Evolutionary conservation across 2,329 filamentous ascomycete genomes (phyloP), one percentile per base, ranked within the genome.

Genomic region (Aspergillus intermedius): DNA sequence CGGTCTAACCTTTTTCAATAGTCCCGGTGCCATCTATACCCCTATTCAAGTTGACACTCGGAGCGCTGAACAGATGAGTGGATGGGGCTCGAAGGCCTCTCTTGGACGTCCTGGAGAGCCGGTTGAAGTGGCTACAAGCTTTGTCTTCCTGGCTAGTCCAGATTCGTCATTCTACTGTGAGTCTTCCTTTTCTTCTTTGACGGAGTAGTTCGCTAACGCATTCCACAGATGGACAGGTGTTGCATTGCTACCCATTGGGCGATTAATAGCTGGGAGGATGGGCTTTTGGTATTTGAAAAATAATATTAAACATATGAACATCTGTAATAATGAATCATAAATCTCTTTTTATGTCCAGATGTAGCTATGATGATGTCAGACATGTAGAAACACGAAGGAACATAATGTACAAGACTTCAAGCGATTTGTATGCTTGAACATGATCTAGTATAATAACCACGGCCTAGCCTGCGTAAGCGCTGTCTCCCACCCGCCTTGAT

Each of bases 91-190:
- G 1, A 50, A 53, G 30, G 46, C 56, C 19, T 53, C 55, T 7
- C 51, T 72, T 8, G 65, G 67, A 5, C 60, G 67, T 30, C 67
- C 67, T 6, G 66, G 63, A 1, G 61, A 71, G 51, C 67, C 67
- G 8, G 66, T 67, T 44, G 68, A 71, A 54, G 61, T 71, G 42
- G 68, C 68, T 1, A 60, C 68, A n/a, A 67, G 62, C 28, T 72
- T 66, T 53, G 59, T 72, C 1, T 70, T 70, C 46, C 48, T 72
- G 45, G 68, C 68, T 9, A 69, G 64, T 23, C 47, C 57, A 5
- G 64, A 68, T 41, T 57, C 63, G 19, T 56, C 64, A n/a, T 48
- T 68, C 19, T 69, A 65, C 40, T 67, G 66, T 69, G 54, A 49
- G 64, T 62, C 19, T 34, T 32, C 13, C 19, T 25, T 37, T 23